Conservation (phyloP, 2,329 filamentous ascomycete genomes). For the Penicillium janthinellum region DNA sequence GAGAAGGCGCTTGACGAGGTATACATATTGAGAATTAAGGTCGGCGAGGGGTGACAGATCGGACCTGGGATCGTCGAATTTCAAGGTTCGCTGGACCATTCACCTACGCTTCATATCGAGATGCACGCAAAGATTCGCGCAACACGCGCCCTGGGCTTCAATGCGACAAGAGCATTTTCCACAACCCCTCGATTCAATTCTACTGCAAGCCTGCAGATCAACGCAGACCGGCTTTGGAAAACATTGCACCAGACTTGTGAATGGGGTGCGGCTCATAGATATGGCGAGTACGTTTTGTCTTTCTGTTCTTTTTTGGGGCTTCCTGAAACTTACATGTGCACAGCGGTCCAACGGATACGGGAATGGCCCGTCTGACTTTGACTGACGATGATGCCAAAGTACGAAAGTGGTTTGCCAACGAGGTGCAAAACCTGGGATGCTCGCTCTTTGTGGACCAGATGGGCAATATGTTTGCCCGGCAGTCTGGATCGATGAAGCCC, state of each 20-base stretch:
- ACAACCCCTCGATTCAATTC: constrained; percentile 14
- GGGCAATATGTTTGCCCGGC: constrained; percentile 37
- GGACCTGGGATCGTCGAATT: not conserved
- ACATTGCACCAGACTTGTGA: constrained; percentile 36
- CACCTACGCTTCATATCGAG: not conserved
- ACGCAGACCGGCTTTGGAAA: constrained; percentile 31
- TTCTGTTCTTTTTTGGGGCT: not conserved
- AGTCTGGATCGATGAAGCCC: constrained; percentile 21
- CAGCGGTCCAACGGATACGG: constrained; percentile 40
- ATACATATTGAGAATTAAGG: not conserved
- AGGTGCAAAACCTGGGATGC: constrained; percentile 63
- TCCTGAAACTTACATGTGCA: not conserved
- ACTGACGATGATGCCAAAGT: constrained; percentile 67
- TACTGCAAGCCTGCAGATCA: constrained; percentile 31
- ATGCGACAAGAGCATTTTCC: constrained; percentile 13
- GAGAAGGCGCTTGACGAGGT: constrained; percentile 1
- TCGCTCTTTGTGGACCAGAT: constrained; percentile 66
- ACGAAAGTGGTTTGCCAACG: constrained; percentile 69
- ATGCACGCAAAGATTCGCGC: constrained; percentile 14
- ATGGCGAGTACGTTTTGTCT: constrained; percentile 29
- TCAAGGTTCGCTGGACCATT: not conserved
- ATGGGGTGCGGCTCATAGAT: constrained; percentile 34
- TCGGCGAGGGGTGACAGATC: not conserved
- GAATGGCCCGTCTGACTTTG: constrained; percentile 72
- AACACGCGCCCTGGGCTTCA: constrained; percentile 13